phyloP scores from a whole-genome alignment of 164 flowering plant genomes.

The Vitis riparia region DNA sequence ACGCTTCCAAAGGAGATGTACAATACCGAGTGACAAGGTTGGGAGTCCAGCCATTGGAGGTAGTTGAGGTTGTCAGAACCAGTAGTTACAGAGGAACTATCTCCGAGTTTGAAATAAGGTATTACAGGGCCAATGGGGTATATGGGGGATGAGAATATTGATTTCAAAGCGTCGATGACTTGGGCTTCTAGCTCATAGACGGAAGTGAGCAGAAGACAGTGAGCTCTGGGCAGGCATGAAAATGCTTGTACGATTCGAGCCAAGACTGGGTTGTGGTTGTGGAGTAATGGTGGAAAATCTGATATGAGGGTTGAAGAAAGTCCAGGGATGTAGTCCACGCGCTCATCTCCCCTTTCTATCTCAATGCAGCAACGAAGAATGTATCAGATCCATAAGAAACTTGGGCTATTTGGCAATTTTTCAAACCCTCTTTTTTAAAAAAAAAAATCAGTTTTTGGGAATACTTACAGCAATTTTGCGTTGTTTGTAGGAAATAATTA shows the following conservation, averaged over 20 bases:
- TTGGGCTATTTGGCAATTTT: too few relatives aligned
- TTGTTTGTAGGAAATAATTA: too few relatives aligned
- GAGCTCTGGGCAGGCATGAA: constrained; percentile 26
- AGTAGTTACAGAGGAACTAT: neutral
- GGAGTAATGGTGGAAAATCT: constrained; percentile 38
- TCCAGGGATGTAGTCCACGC: constrained; percentile 55
- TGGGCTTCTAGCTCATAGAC: constrained; percentile 50
- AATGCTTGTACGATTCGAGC: constrained; percentile 9
- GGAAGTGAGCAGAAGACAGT: constrained; percentile 44
- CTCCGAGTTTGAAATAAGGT: constrained; percentile 23
- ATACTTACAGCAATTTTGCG: too few relatives aligned
- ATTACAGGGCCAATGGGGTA: constrained; percentile 53
- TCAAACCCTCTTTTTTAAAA: too few relatives aligned
- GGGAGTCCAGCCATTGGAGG: constrained; percentile 36
- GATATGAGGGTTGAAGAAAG: constrained; percentile 31
- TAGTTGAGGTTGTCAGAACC: constrained; percentile 2
- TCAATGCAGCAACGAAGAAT: too few relatives aligned
- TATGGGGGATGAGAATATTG: constrained; percentile 27
- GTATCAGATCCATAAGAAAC: too few relatives aligned
- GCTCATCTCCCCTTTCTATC: constrained; percentile 31
- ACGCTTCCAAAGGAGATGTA: constrained; percentile 47
- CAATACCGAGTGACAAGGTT: constrained; percentile 33
- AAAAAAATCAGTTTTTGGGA: too few relatives aligned
- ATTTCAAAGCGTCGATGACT: constrained; percentile 29
- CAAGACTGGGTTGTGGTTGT: constrained; percentile 1